Conservation (phyloP, 805 yeast species). For the Candida montana region DNA sequence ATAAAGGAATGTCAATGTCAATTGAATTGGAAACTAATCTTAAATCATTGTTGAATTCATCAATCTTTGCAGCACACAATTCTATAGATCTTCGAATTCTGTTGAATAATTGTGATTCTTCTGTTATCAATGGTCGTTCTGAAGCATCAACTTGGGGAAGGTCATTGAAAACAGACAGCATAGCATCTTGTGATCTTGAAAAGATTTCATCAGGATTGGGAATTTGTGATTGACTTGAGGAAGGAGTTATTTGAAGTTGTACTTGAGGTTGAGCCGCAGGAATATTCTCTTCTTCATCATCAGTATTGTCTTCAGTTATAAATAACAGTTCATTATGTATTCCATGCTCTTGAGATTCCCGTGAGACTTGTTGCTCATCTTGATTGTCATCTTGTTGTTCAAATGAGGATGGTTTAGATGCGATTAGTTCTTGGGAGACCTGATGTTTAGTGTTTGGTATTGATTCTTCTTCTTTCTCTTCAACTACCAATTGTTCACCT, state of each 20-base stretch:
- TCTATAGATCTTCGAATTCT: not conserved
- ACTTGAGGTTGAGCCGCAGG: slow-evolving; percentile 3
- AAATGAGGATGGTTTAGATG: too few relatives aligned
- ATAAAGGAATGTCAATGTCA: slow-evolving; percentile 1
- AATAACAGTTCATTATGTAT: too few relatives aligned
- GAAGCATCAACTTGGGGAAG: not conserved
- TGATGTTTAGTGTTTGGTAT: too few relatives aligned
- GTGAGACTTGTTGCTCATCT: too few relatives aligned
- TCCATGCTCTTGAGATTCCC: too few relatives aligned
- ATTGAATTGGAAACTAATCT: not conserved
- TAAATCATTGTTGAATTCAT: not conserved
- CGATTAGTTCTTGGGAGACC: too few relatives aligned
- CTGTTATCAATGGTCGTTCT: not conserved
- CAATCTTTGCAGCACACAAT: not conserved
- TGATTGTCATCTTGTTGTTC: too few relatives aligned
- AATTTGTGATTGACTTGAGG: not conserved
- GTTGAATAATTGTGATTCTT: not conserved
- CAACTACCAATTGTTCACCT: too few relatives aligned
- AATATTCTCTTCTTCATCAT: not conserved
- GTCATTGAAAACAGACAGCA: not conserved
- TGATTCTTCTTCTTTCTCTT: too few relatives aligned
- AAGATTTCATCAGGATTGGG: not conserved
- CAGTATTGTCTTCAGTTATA: not conserved
- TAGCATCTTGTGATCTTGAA: not conserved
- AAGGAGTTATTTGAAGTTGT: not conserved